Conservation (phyloP, 2,329 filamentous ascomycete species). For the Alternaria angustiovoidea region DNA sequence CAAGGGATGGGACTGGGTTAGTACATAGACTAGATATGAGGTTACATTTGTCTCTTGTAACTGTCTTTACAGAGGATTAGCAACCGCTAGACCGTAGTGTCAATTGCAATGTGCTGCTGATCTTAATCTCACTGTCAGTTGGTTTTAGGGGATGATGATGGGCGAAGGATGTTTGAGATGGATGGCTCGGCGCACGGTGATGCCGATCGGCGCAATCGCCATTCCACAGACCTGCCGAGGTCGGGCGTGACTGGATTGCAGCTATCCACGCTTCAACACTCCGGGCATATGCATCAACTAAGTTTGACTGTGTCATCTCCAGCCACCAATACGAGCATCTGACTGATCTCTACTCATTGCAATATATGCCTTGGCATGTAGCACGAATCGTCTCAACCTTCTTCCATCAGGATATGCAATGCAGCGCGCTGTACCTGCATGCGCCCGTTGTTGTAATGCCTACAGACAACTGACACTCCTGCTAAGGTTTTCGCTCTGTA, state of each 20-base stretch:
- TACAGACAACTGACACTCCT: not conserved
- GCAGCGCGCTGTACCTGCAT: not conserved
- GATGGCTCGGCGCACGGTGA: not conserved
- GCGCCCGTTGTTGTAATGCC: not conserved
- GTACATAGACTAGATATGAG: not conserved
- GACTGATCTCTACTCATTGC: not conserved
- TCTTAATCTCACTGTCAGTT: not conserved
- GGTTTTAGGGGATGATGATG: not conserved
- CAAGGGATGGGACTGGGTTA: not conserved
- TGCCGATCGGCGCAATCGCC: not conserved
- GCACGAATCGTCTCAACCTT: not conserved
- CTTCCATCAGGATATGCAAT: not conserved
- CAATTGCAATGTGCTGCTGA: not conserved
- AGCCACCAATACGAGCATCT: not conserved
- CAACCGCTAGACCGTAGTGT: not conserved
- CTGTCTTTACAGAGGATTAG: not conserved
- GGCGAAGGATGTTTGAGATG: not conserved
- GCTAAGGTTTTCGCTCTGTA: not conserved
- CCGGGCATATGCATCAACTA: not conserved
- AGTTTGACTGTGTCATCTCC: not conserved
- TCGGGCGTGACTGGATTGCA: not conserved
- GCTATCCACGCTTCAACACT: not conserved
- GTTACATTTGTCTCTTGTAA: not conserved
- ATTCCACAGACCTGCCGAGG: not conserved
- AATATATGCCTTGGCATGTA: no score